phyloP scores from a whole-genome alignment of 2,329 filamentous ascomycete genomes.

The Diaporthe citriasiana region DNA sequence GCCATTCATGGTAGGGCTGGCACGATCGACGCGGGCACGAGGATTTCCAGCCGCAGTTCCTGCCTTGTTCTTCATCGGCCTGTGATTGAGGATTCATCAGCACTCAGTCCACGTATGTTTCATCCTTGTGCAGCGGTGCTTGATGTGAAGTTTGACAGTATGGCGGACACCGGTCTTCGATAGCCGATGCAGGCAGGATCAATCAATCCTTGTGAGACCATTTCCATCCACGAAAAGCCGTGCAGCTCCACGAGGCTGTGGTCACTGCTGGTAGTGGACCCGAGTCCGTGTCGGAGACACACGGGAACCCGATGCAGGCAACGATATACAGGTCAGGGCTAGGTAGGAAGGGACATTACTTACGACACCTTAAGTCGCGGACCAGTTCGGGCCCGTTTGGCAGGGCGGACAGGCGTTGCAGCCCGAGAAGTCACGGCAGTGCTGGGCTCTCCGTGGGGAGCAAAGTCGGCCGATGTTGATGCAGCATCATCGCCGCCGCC shows the following conservation, averaged over 20 bases:
- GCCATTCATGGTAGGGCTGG: slow-evolving; percentile 73
- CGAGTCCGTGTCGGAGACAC: not conserved
- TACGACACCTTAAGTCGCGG: slow-evolving; percentile 79
- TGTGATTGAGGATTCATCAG: slow-evolving; percentile 55
- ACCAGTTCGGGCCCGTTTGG: slow-evolving; percentile 73
- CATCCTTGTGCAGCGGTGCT: not conserved
- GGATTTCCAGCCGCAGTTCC: slow-evolving; percentile 78
- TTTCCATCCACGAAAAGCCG: slow-evolving; percentile 5
- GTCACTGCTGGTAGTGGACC: not conserved
- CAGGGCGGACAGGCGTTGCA: slow-evolving; percentile 68
- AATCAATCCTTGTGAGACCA: not conserved
- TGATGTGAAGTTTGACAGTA: not conserved
- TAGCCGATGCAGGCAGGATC: not conserved
- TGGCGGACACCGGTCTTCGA: not conserved
- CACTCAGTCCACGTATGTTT: not conserved
- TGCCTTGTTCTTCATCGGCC: slow-evolving; percentile 82
- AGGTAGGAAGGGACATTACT: slow-evolving; percentile 54
- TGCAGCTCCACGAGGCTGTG: not conserved
- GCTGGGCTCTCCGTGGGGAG: slow-evolving; percentile 61
- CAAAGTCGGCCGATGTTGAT: slow-evolving; percentile 64
- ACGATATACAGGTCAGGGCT: not conserved
- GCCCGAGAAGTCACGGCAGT: slow-evolving; percentile 70
- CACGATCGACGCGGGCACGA: slow-evolving; percentile 74
- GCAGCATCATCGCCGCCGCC: slow-evolving; percentile 64
- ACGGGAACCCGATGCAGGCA: slow-evolving; percentile 28